Evolutionary conservation across 768 basidiomycete species (phyloP).

Genomic region (Suillus sp.): DNA sequence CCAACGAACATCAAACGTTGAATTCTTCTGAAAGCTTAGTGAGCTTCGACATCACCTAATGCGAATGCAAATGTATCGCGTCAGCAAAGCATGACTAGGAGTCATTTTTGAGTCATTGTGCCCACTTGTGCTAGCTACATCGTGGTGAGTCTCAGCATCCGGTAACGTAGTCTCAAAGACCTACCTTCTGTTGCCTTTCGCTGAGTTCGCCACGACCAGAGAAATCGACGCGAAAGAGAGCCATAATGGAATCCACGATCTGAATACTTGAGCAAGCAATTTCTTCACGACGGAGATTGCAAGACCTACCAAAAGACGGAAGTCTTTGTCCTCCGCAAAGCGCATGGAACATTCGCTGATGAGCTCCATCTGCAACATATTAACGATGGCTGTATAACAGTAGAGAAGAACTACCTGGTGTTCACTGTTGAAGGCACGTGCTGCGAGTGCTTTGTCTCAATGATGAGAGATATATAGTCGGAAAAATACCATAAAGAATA

Average conservation of each 20-base stretch:
- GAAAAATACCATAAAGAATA: conserved; percentile 76
- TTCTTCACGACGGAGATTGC: neutral
- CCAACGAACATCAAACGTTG: conserved; percentile 53
- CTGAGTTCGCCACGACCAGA: conserved; percentile 93
- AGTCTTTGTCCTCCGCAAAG: conserved; percentile 89
- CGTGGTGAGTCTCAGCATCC: conserved; percentile 16
- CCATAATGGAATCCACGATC: conserved; percentile 98
- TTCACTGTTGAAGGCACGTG: conserved; percentile 89
- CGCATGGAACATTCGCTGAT: conserved; percentile 88
- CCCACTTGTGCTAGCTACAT: conserved; percentile 78
- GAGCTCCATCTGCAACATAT: conserved; percentile 71
- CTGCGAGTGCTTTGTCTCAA: conserved; percentile 42
- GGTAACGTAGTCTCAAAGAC: conserved; percentile 7
- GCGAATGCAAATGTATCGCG: neutral
- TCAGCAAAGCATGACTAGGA: neutral
- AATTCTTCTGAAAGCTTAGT: conserved; percentile 92
- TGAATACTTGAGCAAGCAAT: conserved; percentile 35
- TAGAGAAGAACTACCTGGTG: conserved; percentile 64
- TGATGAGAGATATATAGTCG: neutral
- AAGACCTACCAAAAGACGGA: conserved; percentile 60
- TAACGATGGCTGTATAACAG: conserved; percentile 12
- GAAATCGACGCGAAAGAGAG: conserved; percentile 91
- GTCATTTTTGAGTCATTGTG: conserved; percentile 8
- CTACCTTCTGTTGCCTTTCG: conserved; percentile 89
- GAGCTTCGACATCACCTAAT: conserved; percentile 86